Base-by-base conservation (phyloP, 2,329 filamentous ascomycete genomes). In the Pseudofabraea citricarpa region DNA sequence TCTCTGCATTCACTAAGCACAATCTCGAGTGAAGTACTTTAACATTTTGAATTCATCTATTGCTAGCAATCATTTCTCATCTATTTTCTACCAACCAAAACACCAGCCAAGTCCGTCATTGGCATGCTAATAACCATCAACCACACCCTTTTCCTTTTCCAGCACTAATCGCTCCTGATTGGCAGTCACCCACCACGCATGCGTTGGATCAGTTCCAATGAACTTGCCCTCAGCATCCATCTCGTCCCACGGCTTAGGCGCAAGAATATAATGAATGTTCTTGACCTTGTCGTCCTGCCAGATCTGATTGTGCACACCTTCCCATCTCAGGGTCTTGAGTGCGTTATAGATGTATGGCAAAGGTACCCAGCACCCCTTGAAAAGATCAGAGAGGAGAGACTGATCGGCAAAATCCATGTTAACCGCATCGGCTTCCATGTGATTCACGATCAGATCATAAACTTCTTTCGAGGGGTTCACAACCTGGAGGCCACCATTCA, bases 301-400 rank as follows among this genome's bases (percentile, higher is more conserved):
- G 44, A 83, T 75, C 44, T 63, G 56, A 21, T 63, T 60, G 54
- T 83, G 79, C 22, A 80, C 75, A 10, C 65, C 68, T 13, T 65
- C 54, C 65, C 70, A 70, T 13, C 75, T 64, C 65, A 82, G 48
- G 13, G 79, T 81, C 70, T 82, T 81, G 48, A 83, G 69, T 8
- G 76, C 79, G 51, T 83, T 83, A 59, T 81, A 82, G 12, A 72
- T 64, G 53, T 81, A 82, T 2, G 77, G 76, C 53, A 83, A 64
- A 5, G 73, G 58, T 10, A 76, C 72, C 79, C 79, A 83, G 24
- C 75, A 67, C 24, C 67, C 72, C 9, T 60, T 60, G 62, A 75
- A 83, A 18, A 80, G 61, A 38, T 75, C 72, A 3, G 73, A 72
- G 16, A 83, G 67, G 37, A 83, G 65, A 23, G 68, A 71, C 64